These are phyloP conservation scores for Excoecaria agallocha DNA, from an alignment of 345 rosid species.

Conservation along the genomic window DNA sequence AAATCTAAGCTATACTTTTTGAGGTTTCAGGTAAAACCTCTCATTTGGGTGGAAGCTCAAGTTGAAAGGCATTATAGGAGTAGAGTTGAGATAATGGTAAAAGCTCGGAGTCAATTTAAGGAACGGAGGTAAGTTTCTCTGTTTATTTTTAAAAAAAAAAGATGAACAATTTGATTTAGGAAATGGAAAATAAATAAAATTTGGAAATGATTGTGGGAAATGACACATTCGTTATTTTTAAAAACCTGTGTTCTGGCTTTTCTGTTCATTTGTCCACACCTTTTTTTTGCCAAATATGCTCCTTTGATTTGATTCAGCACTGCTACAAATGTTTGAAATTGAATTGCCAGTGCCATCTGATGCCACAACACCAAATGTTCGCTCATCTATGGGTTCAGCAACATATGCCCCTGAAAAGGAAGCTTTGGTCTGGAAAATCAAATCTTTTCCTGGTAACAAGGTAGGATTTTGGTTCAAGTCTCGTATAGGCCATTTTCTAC, in stretches of 20 bases:
- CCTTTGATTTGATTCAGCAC: slow-evolving; percentile 35
- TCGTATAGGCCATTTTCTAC: background rate
- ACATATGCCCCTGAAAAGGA: slow-evolving; percentile 79
- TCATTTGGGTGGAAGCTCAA: slow-evolving; percentile 97
- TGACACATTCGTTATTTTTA: background rate
- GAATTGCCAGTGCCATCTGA: slow-evolving; percentile 67
- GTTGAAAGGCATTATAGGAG: slow-evolving; percentile 91
- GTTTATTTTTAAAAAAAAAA: too few relatives aligned
- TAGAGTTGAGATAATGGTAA: slow-evolving; percentile 79
- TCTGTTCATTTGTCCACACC: background rate
- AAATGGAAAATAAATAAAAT: background rate
- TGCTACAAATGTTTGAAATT: slow-evolving; percentile 71
- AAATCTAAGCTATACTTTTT: background rate
- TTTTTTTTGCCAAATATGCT: background rate
- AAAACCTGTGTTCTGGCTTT: background rate
- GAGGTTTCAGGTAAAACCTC: slow-evolving; percentile 76
- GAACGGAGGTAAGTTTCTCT: slow-evolving; percentile 64
- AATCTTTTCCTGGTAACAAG: slow-evolving; percentile 80
- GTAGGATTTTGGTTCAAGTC: slow-evolving; percentile 30
- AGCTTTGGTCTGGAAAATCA: slow-evolving; percentile 73
- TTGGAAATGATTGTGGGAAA: background rate
- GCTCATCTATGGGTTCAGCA: slow-evolving; percentile 94
- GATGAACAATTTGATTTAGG: background rate
- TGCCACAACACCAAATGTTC: slow-evolving; percentile 82
- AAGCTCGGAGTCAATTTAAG: slow-evolving; percentile 91